phyloP scores from a whole-genome alignment of 2,329 filamentous ascomycete genomes.

The Stachybotrys chlorohalonatus region DNA sequence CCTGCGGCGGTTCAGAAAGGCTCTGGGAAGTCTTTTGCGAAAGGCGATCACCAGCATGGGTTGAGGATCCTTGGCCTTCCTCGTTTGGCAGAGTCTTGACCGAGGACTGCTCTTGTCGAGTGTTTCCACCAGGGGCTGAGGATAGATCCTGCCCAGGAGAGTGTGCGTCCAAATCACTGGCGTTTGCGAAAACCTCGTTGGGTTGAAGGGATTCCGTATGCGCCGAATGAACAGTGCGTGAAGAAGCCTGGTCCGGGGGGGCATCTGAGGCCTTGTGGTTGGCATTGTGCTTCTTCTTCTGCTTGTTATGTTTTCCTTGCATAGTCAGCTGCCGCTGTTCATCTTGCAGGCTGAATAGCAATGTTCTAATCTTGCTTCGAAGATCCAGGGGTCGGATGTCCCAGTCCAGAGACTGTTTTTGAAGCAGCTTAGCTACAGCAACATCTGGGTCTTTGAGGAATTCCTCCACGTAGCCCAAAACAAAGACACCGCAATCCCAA shows the following conservation, averaged over 20 bases:
- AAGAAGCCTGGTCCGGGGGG: too few species aligned
- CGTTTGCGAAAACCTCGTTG: too few species aligned
- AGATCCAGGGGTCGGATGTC: slow-evolving; percentile 49
- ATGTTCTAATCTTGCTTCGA: slow-evolving; percentile 54
- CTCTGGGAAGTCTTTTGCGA: neutral
- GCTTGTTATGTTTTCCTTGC: slow-evolving; percentile 25
- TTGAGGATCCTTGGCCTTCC: too few species aligned
- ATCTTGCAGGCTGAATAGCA: slow-evolving; percentile 54
- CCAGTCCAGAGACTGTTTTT: slow-evolving; percentile 41
- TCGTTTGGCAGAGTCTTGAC: too few species aligned
- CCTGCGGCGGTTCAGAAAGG: neutral
- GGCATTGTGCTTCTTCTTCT: neutral
- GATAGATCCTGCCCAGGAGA: too few species aligned
- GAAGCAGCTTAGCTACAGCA: slow-evolving; percentile 60
- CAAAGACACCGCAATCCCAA: slow-evolving; percentile 82
- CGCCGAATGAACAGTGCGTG: too few species aligned
- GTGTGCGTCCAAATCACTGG: too few species aligned
- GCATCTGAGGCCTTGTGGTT: too few species aligned
- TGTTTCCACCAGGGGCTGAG: too few species aligned
- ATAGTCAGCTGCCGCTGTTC: slow-evolving; percentile 41
- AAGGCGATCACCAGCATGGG: too few species aligned
- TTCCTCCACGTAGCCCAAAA: slow-evolving; percentile 75
- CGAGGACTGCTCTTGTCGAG: too few species aligned
- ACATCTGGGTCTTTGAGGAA: slow-evolving; percentile 67
- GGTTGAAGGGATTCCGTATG: too few species aligned